Conservation (phyloP, 164 flowering plant species). For the Liquidambar formosana region DNA sequence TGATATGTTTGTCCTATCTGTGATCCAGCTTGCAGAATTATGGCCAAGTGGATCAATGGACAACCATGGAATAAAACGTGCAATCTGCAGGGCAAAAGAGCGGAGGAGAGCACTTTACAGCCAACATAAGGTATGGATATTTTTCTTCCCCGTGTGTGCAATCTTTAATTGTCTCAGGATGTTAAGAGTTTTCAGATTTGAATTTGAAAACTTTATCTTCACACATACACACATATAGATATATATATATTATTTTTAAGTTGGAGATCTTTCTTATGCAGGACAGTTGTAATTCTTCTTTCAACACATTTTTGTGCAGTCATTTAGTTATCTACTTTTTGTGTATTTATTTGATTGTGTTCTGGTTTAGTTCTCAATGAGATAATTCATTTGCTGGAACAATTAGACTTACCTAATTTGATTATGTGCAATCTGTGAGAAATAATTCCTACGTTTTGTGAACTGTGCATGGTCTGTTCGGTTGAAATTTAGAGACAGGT, state of each 20-base stretch:
- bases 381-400: no score
- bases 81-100: slow-evolving; percentile 80
- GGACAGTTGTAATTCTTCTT: background rate
- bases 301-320: background rate
- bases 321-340: no score
- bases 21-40: slow-evolving; percentile 79
- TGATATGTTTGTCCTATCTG: background rate
- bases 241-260: background rate
- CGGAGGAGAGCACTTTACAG: slow-evolving; percentile 47
- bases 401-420: no score
- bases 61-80: slow-evolving; percentile 82
- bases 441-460: no score
- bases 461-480: no score
- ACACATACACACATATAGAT: no score
- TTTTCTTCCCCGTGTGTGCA: background rate
- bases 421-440: no score
- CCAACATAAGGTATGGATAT: slow-evolving; percentile 48
- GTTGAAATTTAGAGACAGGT: no score
- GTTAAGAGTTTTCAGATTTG: no score
- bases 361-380: no score
- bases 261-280: background rate
- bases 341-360: no score
- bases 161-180: background rate
- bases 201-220: no score
- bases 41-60: slow-evolving; percentile 96